Base-by-base conservation (phyloP, 2,329 filamentous ascomycete genomes). In the Talaromyces sp. region DNA sequence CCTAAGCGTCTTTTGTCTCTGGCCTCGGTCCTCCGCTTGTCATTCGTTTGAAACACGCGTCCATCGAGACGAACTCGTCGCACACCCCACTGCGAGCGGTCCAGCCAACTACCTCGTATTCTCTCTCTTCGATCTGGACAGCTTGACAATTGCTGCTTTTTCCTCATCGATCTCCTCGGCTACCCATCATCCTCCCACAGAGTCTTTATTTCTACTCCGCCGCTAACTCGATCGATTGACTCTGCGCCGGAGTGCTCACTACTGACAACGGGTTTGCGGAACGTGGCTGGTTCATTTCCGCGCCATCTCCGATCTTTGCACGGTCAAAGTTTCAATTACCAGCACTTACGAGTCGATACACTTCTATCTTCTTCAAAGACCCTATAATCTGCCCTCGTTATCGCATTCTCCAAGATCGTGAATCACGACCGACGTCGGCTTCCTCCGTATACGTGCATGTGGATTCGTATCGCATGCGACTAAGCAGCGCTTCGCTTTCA, bases 41-140 rank as follows among this genome's bases (percentile, higher is more conserved):
- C 67, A 68, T 57, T 68, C 67, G 67, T 67, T 68, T 68, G 61
- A 67, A 67, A 63, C 63, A 63, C 66, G 66, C 66, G 63, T 66
- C 63, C 63, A 63, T 61, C 17, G 50, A 58, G 31, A 41, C 66
- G 41, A 61, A 57, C 63, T 64, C 47, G 39, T 52, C 39, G 47
- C 57, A 57, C 49, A 58, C 59, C 50, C 61, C 50, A 62, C 61
- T 45, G 47, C 25, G 31, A 52, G 4, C n/a, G 17, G 15, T 27
- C 61, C 39, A 9, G 35, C 49, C 25, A 54, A 31, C 47, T 22
- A 19, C 22, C 19, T 33, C 35, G 27, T 31, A 31, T 6, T 47
- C 43, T 37, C 19, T n/a, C 45, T 41, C 17, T 31, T 49, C 41
- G 27, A 56, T 49, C 58, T 49, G 39, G n/a, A 22, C 52, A 56